These are phyloP conservation scores for Aspergillus leporis DNA, from an alignment of 495 filamentous ascomycete genomes.

Conservation along the genomic window DNA sequence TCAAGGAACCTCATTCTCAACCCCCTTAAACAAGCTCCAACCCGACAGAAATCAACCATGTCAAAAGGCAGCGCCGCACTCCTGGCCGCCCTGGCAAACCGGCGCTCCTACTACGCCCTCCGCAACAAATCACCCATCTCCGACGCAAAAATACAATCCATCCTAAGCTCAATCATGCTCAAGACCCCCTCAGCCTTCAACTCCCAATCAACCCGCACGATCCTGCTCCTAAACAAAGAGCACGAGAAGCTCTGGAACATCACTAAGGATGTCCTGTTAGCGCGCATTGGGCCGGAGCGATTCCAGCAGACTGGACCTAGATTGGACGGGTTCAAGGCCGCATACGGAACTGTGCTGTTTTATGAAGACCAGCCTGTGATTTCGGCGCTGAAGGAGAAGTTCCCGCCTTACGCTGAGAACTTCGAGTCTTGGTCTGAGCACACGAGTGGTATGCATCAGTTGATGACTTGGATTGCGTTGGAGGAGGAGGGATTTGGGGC, in stretches of 20 bases:
- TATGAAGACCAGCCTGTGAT: slow-evolving; percentile 51
- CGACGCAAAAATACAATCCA: slow-evolving; percentile 50
- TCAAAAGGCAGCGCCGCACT: neutral
- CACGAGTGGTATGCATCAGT: slow-evolving; percentile 57
- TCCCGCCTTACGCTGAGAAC: slow-evolving; percentile 42
- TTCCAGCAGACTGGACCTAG: slow-evolving; percentile 41
- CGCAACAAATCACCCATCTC: slow-evolving; percentile 45
- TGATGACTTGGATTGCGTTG: slow-evolving; percentile 52
- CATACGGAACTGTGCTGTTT: slow-evolving; percentile 56
- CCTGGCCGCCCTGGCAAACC: slow-evolving; percentile 15
- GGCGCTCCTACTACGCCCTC: slow-evolving; percentile 53
- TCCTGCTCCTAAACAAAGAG: slow-evolving; percentile 48
- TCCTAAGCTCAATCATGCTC: slow-evolving; percentile 49
- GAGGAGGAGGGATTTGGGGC: slow-evolving; percentile 52
- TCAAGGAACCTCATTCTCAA: neutral
- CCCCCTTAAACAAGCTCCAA: too few species aligned
- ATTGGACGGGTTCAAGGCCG: slow-evolving; percentile 44
- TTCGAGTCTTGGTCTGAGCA: slow-evolving; percentile 54
- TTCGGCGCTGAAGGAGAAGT: slow-evolving; percentile 45
- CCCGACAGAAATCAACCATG: neutral
- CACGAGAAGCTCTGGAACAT: slow-evolving; percentile 55
- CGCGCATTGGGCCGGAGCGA: neutral
- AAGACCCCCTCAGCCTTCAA: slow-evolving; percentile 56
- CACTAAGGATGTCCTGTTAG: slow-evolving; percentile 15
- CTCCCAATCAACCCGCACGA: slow-evolving; percentile 53